Conservation (phyloP, 768 basidiomycete genomes). For the Tulasnella sp. region DNA sequence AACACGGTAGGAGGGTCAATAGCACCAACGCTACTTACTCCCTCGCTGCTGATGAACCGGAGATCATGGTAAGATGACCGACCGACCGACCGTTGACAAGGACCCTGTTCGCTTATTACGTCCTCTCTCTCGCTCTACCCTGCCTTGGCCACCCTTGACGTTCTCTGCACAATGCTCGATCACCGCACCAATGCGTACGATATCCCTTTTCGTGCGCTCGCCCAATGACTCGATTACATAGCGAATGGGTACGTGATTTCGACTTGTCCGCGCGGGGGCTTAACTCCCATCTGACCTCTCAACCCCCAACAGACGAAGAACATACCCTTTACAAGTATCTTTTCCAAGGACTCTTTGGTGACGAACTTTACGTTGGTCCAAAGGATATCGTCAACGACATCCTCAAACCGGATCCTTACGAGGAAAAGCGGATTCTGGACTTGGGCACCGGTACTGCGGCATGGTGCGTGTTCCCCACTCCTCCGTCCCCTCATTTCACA, state of each 20-base stretch:
- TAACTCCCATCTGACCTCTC: background rate
- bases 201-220: background rate
- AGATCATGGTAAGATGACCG: background rate
- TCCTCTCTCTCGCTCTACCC: background rate
- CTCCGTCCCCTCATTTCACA: background rate
- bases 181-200: background rate
- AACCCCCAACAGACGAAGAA: background rate
- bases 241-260: background rate
- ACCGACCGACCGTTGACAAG: background rate
- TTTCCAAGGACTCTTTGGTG: background rate
- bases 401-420: background rate
- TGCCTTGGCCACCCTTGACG: no score
- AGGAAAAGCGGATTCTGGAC: conserved; percentile 7
- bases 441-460: conserved; percentile 5
- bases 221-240: background rate
- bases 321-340: conserved; percentile 6
- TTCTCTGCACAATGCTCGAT: no score
- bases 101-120: background rate
- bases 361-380: background rate
- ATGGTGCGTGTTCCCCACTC: background rate
- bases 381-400: background rate
- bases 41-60: background rate
- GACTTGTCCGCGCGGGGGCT: background rate
- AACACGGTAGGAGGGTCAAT: conserved; percentile 9
- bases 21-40: background rate